Conservation (phyloP, 108 stramenopile genomes). For the Phaeodactylum tricornutum region DNA sequence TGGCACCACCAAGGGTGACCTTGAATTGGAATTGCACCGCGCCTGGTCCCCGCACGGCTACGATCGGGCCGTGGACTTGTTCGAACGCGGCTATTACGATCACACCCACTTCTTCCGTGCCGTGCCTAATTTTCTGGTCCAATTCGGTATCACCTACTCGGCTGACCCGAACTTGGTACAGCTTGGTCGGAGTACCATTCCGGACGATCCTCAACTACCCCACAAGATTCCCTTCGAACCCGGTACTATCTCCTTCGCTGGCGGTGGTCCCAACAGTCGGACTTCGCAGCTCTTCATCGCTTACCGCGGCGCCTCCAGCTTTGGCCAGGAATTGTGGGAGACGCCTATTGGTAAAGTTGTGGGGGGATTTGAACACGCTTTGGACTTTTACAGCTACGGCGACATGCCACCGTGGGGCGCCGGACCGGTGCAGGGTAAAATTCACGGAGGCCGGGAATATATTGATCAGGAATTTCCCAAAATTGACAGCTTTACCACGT, state of each 20-base stretch:
- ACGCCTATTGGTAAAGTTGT: constrained; percentile 73
- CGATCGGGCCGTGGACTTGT: constrained; percentile 73
- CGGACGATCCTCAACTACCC: constrained; percentile 45
- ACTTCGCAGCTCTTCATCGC: constrained; percentile 76
- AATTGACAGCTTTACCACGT: constrained; percentile 34
- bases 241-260: constrained; percentile 55
- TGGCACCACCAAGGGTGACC: constrained; percentile 10
- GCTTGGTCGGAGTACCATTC: constrained; percentile 19
- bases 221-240: constrained; percentile 47
- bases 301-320: constrained; percentile 30
- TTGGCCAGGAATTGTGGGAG: constrained; percentile 39
- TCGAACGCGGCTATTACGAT: constrained; percentile 74
- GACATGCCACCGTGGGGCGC: constrained; percentile 76
- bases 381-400: constrained; percentile 63
- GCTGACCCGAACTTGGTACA: constrained; percentile 31
- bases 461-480: constrained; percentile 56
- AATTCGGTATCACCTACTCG: constrained; percentile 82
- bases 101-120: constrained; percentile 72
- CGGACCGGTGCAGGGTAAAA: constrained; percentile 55
- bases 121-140: constrained; percentile 76
- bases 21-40: constrained; percentile 6
- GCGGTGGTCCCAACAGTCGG: constrained; percentile 51
- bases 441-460: constrained; percentile 45
- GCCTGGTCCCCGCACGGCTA: constrained; percentile 85
- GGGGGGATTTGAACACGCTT: constrained; percentile 38